Percentiles rank a stretch among this genome's conserved stretches.
phyloP scores from a whole-genome alignment of 2,329 filamentous ascomycete genomes.

The Trichoderma lentiforme region DNA sequence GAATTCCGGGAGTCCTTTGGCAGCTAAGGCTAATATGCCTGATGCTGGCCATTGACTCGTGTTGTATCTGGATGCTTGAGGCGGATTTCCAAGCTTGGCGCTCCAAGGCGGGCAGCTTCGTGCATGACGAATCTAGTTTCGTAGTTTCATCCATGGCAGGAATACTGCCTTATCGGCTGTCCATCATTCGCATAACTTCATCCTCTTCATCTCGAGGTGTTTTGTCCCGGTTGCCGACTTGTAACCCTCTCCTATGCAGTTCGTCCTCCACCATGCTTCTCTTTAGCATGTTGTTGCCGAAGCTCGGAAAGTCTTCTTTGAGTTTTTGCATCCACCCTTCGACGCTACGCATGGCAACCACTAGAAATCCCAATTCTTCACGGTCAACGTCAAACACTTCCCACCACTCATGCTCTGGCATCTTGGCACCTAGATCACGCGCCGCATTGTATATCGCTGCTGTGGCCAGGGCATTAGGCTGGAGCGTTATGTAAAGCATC shows the following conservation, averaged over 20 bases:
- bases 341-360: conserved; percentile 79
- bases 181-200: conserved; percentile 42
- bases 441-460: conserved; percentile 90
- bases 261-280: conserved; percentile 57
- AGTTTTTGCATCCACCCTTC: conserved; percentile 65
- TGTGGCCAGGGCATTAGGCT: conserved; percentile 79
- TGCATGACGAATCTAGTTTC: background rate
- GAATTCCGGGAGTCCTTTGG: too few relatives aligned
- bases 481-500: conserved; percentile 85
- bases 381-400: conserved; percentile 95
- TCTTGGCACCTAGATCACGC: conserved; percentile 68
- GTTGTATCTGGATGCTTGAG: background rate
- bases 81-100: background rate
- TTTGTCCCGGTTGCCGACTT: conserved; percentile 29
- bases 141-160: background rate
- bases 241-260: conserved; percentile 51
- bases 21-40: background rate
- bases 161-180: conserved; percentile 26
- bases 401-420: conserved; percentile 91
- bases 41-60: background rate
- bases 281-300: conserved; percentile 52
- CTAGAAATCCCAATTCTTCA: conserved; percentile 89
- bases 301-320: conserved; percentile 51
- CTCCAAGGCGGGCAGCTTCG: background rate
- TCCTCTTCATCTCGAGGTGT: conserved; percentile 39